Evolutionary conservation across 768 basidiomycete species (phyloP).

Genomic region (Coprinopsis marcescibilis): DNA sequence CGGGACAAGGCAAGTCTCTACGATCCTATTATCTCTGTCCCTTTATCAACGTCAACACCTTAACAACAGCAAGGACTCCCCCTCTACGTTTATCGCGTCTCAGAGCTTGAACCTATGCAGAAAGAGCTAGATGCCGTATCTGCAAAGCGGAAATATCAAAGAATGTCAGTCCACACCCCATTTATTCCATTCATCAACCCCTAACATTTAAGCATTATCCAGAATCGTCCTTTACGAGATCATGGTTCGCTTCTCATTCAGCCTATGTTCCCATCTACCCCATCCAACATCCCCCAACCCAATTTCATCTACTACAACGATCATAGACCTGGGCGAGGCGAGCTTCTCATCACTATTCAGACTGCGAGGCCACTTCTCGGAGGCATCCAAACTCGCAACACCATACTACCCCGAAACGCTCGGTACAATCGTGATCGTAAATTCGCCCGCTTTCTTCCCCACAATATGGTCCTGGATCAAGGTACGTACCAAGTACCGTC

Average conservation of each 20-base stretch:
- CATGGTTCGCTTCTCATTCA: slow-evolving; percentile 60
- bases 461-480: slow-evolving; percentile 85
- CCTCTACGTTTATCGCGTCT: slow-evolving; percentile 70
- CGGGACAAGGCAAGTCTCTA: slow-evolving; percentile 57
- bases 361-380: slow-evolving; percentile 65
- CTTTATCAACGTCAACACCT: not conserved
- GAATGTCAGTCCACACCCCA: slow-evolving; percentile 63
- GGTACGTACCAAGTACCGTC: slow-evolving; percentile 21
- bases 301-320: slow-evolving; percentile 55
- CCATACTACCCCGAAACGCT: slow-evolving; percentile 83
- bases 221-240: slow-evolving; percentile 64
- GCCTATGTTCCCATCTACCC: slow-evolving; percentile 57
- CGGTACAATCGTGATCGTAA: slow-evolving; percentile 61
- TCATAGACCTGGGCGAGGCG: slow-evolving; percentile 66
- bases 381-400: slow-evolving; percentile 68
- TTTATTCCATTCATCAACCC: not conserved
- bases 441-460: slow-evolving; percentile 78
- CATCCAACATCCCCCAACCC: slow-evolving; percentile 46
- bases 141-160: slow-evolving; percentile 51
- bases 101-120: slow-evolving; percentile 51
- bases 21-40: not conserved
- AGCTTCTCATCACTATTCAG: slow-evolving; percentile 64
- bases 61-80: slow-evolving; percentile 54
- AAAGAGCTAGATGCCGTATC: slow-evolving; percentile 55
- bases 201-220: not conserved